Percentiles rank a stretch among this genome's conserved stretches.
Evolutionary conservation across 2,329 filamentous ascomycete species (phyloP).

Genomic region (Diaporthe ilicicola): DNA sequence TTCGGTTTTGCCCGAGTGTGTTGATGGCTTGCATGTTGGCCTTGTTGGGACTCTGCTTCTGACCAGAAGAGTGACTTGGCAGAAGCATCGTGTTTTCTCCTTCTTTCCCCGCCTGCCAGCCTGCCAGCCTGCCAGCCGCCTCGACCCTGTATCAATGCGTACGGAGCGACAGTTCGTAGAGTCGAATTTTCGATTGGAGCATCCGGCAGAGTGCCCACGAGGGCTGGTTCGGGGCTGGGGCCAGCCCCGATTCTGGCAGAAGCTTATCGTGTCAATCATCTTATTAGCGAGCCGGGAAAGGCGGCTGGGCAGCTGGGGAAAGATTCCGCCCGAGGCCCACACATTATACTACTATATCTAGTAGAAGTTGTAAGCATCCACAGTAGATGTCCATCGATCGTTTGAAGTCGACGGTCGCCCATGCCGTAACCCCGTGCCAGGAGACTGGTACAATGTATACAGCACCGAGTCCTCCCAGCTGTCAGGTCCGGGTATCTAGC

Average conservation of each 20-base stretch:
- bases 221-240: not conserved
- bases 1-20: not conserved
- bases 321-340: conserved; percentile 4
- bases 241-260: conserved; percentile 5
- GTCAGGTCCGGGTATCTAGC: not conserved
- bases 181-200: not conserved
- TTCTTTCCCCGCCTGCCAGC: not conserved
- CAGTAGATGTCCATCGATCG: not conserved
- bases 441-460: too few relatives aligned
- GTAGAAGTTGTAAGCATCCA: conserved; percentile 7
- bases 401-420: not conserved
- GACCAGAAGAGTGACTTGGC: not conserved
- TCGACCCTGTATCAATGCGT: not conserved
- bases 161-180: not conserved
- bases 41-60: not conserved
- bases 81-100: not conserved
- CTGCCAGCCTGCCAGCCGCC: not conserved
- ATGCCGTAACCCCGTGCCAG: not conserved
- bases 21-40: not conserved
- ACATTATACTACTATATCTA: not conserved
- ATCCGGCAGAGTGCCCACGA: not conserved
- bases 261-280: conserved; percentile 18
- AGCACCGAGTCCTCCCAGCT: not conserved
- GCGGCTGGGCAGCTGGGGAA: conserved; percentile 19
- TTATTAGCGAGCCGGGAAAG: conserved; percentile 18